Percentiles rank a stretch among this genome's conserved stretches.
Conservation (phyloP, 2,329 filamentous ascomycete species). For the Fusarium dlaminii region DNA sequence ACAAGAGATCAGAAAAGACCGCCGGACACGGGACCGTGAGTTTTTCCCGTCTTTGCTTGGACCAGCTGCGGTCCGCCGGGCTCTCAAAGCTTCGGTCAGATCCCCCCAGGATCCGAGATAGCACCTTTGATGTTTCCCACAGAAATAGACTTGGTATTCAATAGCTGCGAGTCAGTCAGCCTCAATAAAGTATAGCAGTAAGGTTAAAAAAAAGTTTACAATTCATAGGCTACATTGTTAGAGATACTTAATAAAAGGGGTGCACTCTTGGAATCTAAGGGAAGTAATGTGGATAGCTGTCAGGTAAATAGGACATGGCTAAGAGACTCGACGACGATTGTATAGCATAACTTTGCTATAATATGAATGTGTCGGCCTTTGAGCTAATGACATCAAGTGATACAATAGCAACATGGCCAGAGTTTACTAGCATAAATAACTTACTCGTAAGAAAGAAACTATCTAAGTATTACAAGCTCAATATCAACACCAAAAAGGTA, state of each 20-base stretch:
- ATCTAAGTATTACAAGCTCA: not conserved
- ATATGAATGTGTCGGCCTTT: fast-evolving
- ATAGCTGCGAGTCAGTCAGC: not conserved
- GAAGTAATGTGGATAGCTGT: fast-evolving
- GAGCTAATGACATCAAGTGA: fast-evolving
- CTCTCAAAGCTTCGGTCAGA: not conserved
- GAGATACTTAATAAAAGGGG: not conserved
- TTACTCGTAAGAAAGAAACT: not conserved
- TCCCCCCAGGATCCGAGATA: not conserved
- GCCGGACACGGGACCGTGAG: not conserved
- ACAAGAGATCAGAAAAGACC: not conserved
- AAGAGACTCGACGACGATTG: fast-evolving
- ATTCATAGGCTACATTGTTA: not conserved
- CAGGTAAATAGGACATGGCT: fast-evolving
- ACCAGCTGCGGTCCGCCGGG: not conserved
- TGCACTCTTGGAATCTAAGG: not conserved
- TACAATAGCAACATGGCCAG: fast-evolving
- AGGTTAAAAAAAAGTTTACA: not conserved
- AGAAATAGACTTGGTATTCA: not conserved
- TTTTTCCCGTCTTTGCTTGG: not conserved
- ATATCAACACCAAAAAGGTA: no score
- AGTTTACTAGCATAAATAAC: not conserved
- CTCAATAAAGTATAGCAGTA: not conserved
- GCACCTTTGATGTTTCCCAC: not conserved
- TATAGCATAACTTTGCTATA: not conserved